These are phyloP conservation scores for Aspergillus unguis DNA, from an alignment of 2,329 filamentous ascomycete genomes.

Conservation along the genomic window DNA sequence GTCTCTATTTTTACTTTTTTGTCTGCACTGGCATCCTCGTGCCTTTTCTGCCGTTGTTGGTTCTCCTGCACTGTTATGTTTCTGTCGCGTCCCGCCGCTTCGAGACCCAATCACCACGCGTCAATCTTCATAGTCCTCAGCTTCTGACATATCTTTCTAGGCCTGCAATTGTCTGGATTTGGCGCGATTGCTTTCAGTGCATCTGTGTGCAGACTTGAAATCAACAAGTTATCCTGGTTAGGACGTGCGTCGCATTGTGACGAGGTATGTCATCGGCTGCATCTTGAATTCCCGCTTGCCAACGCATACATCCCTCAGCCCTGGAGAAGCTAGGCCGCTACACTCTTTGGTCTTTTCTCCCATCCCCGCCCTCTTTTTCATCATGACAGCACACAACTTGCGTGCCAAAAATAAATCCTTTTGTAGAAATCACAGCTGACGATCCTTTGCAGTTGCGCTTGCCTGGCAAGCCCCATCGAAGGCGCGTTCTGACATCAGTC, in stretches of 20 bases:
- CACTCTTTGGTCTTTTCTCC: slow-evolving; percentile 17
- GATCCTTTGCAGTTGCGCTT: slow-evolving; percentile 22
- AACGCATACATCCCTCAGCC: slow-evolving; percentile 39
- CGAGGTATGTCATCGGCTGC: slow-evolving; percentile 38
- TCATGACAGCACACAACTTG: slow-evolving; percentile 29
- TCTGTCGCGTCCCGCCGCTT: slow-evolving; percentile 18
- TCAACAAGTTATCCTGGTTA: slow-evolving; percentile 17
- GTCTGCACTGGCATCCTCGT: slow-evolving; percentile 2
- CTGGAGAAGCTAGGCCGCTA: slow-evolving; percentile 29
- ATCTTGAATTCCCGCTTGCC: slow-evolving; percentile 33
- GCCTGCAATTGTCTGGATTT: slow-evolving; percentile 9
- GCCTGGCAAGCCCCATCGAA: slow-evolving; percentile 20
- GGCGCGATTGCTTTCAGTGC: slow-evolving; percentile 6
- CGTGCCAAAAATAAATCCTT: slow-evolving; percentile 13
- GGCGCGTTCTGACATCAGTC: slow-evolving; percentile 29
- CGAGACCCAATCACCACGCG: slow-evolving; percentile 26
- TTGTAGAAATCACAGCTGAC: slow-evolving; percentile 25
- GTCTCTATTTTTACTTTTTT: slow-evolving; percentile 7
- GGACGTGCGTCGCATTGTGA: slow-evolving; percentile 31
- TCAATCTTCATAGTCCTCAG: slow-evolving; percentile 18
- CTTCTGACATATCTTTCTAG: slow-evolving; percentile 17
- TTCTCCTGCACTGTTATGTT: slow-evolving; percentile 14
- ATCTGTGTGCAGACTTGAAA: slow-evolving; percentile 15
- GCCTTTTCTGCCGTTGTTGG: neutral
- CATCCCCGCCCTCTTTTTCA: slow-evolving; percentile 20